Evolutionary conservation across 2,329 filamentous ascomycete species (phyloP), one percentile per base, ranked within the genome.

Genomic region (Xylogone sp.): DNA sequence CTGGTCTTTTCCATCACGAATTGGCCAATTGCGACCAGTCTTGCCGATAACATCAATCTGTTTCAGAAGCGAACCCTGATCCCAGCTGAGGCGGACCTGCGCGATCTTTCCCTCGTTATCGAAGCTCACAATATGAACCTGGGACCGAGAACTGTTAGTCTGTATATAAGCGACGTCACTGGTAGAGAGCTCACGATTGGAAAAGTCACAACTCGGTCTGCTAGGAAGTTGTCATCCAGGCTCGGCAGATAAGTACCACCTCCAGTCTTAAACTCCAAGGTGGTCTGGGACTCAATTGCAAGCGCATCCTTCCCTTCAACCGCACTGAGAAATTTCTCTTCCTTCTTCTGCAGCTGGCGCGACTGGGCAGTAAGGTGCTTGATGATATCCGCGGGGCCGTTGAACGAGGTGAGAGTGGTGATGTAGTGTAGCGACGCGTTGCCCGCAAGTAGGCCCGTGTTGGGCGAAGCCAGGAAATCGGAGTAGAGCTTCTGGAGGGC

Each of bases 1-100:
- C 73, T 97, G 92, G 49, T 96, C 91, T 62, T 83, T 83, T 66
- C 86, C 88, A 67, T 96, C 91, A 60, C 84, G 83, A 66, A 99
- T 95, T 50, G 94, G 94, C 94, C 94, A 99, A 72, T 94, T 96
- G 68, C 87, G 88, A 51, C 89, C 90, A 49, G 87, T 86, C 66
- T 86, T 87, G 63, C 94, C 93, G 69, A 99, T 97, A 51, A 97
- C 85, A 56, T 97, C 92, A 57, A 97, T 81, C 69, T 96, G 87
- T 74, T 94, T 97, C 59, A 99, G 81, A 42, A 99, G 81, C 49
- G 90, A 87, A 55, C 86, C 92, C 71, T 99, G 94, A 68, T 99
- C 94, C 94, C 94, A 99, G 68, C 87, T 90, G 60, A 93, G 83
- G 61, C 93, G 88, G 58, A 97, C 88, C 69, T 94, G 90, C 53